Percentiles rank a stretch among this genome's conserved stretches.
phyloP scores from a whole-genome alignment of 108 stramenopile species.

The Cyclotella cryptica region DNA sequence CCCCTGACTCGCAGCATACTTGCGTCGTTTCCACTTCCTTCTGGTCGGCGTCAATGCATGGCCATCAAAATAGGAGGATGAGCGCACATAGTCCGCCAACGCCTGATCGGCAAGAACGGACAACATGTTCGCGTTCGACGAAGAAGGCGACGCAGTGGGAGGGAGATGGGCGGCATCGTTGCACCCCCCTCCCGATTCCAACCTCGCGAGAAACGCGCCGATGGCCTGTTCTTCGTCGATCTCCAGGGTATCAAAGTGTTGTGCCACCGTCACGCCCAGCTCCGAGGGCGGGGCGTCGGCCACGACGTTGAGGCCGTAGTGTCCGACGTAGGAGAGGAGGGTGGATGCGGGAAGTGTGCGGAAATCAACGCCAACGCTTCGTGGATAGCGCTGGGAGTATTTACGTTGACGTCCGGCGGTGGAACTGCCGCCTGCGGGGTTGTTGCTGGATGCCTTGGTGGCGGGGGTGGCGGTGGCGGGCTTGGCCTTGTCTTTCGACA shows the following conservation, averaged over 20 bases:
- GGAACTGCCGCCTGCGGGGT: not conserved
- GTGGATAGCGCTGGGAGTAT: slow-evolving; percentile 67
- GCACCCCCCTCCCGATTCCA: slow-evolving; percentile 47
- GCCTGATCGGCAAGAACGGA: slow-evolving; percentile 50
- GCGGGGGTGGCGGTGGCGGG: not conserved
- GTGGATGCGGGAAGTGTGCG: slow-evolving; percentile 79
- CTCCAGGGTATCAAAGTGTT: slow-evolving; percentile 89
- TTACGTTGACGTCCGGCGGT: slow-evolving; percentile 33
- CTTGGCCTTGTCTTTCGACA: slow-evolving; percentile 1
- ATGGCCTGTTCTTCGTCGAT: slow-evolving; percentile 88
- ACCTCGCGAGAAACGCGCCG: slow-evolving; percentile 82
- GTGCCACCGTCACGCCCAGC: slow-evolving; percentile 86
- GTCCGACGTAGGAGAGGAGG: slow-evolving; percentile 88
- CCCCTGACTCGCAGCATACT: slow-evolving; percentile 81
- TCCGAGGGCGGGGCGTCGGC: slow-evolving; percentile 86
- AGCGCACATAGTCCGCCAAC: slow-evolving; percentile 76
- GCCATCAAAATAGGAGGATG: slow-evolving; percentile 73
- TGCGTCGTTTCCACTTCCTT: slow-evolving; percentile 76
- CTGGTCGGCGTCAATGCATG: slow-evolving; percentile 48
- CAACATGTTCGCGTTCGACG: slow-evolving; percentile 23
- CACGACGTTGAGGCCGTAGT: slow-evolving; percentile 82
- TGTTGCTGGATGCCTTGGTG: slow-evolving; percentile 1
- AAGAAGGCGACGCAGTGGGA: slow-evolving; percentile 2
- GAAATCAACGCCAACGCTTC: slow-evolving; percentile 88
- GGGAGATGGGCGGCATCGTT: slow-evolving; percentile 28